A percentile compares a stretch with the other conserved stretches of the same genome.
These are phyloP conservation scores for Crithidia fasciculata DNA, from an alignment of 208 protist species.

Conservation along the genomic window DNA sequence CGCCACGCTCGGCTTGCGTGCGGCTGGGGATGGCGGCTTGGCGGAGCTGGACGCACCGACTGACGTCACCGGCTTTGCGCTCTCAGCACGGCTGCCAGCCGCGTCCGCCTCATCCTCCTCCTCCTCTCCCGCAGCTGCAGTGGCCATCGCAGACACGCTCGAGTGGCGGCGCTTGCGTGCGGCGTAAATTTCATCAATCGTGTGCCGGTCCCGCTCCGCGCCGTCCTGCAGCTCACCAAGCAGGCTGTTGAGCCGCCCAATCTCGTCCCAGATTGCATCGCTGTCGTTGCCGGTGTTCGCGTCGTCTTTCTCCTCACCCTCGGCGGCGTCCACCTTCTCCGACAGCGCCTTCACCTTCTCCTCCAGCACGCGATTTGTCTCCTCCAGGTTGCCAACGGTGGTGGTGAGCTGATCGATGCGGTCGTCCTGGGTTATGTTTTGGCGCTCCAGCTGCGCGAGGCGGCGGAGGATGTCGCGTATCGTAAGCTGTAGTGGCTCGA, in stretches of 20 bases:
- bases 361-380: conserved; percentile 28
- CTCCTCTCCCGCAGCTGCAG: neutral
- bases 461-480: conserved; percentile 69
- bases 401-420: conserved; percentile 52
- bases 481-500: conserved; percentile 76
- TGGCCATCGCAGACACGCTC: neutral
- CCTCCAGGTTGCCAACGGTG: conserved; percentile 45
- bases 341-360: conserved; percentile 25
- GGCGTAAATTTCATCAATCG: conserved; percentile 85
- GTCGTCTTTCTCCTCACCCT: neutral
- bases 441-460: conserved; percentile 27
- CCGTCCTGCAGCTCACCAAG: conserved; percentile 59
- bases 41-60: no score
- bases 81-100: neutral
- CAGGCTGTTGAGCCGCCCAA: conserved; percentile 56
- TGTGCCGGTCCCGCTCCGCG: conserved; percentile 55
- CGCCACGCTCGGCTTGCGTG: conserved; percentile 6
- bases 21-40: neutral
- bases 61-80: no score
- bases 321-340: neutral
- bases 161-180: conserved; percentile 58
- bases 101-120: neutral
- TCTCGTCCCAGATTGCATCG: conserved; percentile 64
- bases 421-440: conserved; percentile 47
- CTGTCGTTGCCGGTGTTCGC: conserved; percentile 22